Conservation (phyloP, 352 stramenopile species). For the Peronospora farinosa region DNA sequence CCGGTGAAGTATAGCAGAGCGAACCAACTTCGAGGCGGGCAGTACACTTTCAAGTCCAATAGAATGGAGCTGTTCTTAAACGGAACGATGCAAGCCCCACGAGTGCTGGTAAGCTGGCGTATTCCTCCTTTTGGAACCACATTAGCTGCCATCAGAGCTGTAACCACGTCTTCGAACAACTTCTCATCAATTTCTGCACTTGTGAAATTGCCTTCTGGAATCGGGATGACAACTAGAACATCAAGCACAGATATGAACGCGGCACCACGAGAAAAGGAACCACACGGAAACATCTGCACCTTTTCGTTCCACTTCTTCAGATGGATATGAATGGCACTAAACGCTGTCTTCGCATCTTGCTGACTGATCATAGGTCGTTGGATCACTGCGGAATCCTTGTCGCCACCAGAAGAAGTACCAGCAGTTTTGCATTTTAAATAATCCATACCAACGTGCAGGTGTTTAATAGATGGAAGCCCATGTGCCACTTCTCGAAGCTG, state of each 20-base stretch:
- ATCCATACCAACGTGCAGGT: constrained; percentile 33
- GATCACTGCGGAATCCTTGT: constrained; percentile 1
- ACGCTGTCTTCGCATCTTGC: constrained; percentile 57
- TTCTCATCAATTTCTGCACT: constrained; percentile 3
- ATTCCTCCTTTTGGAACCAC: constrained; percentile 26
- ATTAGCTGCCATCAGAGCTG: constrained; percentile 30
- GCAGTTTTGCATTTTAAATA: constrained; percentile 20
- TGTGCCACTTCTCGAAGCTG: constrained; percentile 20
- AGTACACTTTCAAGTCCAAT: constrained; percentile 66
- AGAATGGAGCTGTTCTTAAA: constrained; percentile 55
- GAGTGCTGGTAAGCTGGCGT: constrained; percentile 31
- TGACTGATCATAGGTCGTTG: constrained; percentile 45
- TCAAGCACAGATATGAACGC: constrained; percentile 69
- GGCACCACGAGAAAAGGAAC: constrained; percentile 61
- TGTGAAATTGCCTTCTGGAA: not conserved
- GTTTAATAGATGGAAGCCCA: constrained; percentile 22
- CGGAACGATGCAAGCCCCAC: constrained; percentile 44
- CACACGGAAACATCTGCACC: constrained; percentile 62
- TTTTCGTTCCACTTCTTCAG: constrained; percentile 44
- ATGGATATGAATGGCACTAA: constrained; percentile 55
- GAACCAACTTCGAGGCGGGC: constrained; percentile 53
- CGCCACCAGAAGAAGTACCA: not conserved
- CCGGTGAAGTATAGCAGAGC: constrained; percentile 73
- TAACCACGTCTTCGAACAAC: constrained; percentile 35
- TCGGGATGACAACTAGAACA: constrained; percentile 44